Conservation (phyloP, 2,329 filamentous ascomycete genomes). For the Neonectria faginata region DNA sequence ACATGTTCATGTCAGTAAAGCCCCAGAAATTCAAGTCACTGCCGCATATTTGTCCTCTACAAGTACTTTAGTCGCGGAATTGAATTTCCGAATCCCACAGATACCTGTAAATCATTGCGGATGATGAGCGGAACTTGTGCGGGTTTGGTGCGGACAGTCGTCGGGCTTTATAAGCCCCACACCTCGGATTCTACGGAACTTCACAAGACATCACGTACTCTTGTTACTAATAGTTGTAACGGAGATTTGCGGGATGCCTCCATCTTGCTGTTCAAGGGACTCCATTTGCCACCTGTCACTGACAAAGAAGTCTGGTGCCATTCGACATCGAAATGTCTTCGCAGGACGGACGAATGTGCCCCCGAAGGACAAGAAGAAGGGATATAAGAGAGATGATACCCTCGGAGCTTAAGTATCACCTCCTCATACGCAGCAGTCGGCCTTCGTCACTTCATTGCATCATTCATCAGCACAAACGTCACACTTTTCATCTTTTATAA, state of each 20-base stretch:
- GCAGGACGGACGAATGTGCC: not conserved
- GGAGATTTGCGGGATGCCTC: not conserved
- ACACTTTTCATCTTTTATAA: not conserved
- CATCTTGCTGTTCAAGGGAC: not conserved
- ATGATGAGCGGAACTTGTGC: not conserved
- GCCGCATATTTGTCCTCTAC: too few relatives aligned
- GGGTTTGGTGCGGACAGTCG: conserved; percentile 3
- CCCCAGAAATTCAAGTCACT: too few relatives aligned
- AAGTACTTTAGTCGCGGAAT: not conserved
- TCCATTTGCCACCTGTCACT: not conserved
- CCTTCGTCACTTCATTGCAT: not conserved
- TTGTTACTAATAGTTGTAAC: not conserved
- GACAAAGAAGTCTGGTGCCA: not conserved
- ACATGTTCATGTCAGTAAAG: too few relatives aligned
- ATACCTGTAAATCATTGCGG: not conserved
- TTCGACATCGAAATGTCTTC: not conserved
- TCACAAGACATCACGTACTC: not conserved
- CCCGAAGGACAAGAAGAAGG: not conserved
- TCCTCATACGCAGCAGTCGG: not conserved
- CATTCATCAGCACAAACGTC: too few relatives aligned
- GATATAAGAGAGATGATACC: not conserved
- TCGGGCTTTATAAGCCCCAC: not conserved
- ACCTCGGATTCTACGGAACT: not conserved
- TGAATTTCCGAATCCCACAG: not conserved
- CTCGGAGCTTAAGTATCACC: not conserved